Percentiles rank a stretch among this genome's conserved stretches.
Conservation (phyloP, 2,329 filamentous ascomycete genomes). For the Aspergillus terreus region DNA sequence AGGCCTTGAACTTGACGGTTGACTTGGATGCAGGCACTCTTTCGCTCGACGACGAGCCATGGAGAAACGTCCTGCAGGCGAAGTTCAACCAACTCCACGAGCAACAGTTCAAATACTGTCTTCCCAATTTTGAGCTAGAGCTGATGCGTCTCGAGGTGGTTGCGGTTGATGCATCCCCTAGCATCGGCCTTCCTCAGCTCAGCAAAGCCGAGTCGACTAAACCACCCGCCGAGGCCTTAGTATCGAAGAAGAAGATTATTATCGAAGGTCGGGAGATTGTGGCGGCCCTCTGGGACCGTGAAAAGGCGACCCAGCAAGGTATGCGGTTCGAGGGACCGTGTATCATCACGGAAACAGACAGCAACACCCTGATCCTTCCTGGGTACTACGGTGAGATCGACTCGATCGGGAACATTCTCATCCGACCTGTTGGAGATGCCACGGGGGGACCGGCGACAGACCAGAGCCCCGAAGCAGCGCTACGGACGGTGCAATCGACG, state of each 20-base stretch:
- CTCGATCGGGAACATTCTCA: constrained; percentile 48
- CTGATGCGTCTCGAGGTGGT: constrained; percentile 47
- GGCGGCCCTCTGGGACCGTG: constrained; percentile 45
- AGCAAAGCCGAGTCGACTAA: constrained; percentile 22
- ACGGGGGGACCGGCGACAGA: no score
- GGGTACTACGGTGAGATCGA: constrained; percentile 48
- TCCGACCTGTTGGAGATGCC: constrained; percentile 35
- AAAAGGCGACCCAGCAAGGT: constrained; percentile 38
- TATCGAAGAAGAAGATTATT: constrained; percentile 30
- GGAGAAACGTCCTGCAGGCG: constrained; percentile 30
- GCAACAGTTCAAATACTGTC: constrained; percentile 45
- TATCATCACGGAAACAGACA: constrained; percentile 51
- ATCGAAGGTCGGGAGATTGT: constrained; percentile 39
- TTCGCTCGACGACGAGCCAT: constrained; percentile 21
- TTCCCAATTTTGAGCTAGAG: constrained; percentile 45
- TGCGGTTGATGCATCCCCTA: constrained; percentile 41
- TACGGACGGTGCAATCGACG: constrained; percentile 12
- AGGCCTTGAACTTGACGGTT: constrained; percentile 39
- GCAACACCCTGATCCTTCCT: constrained; percentile 49
- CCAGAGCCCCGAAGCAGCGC: no score
- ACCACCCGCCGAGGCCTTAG: constrained; percentile 35
- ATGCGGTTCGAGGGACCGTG: constrained; percentile 43
- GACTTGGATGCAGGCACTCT: constrained; percentile 34
- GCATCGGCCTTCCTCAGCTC: constrained; percentile 36
- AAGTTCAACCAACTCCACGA: constrained; percentile 43